Percentiles rank a stretch among this genome's conserved stretches.
Conservation (phyloP, 75 land plant genomes). For the Larix kaempferi region DNA sequence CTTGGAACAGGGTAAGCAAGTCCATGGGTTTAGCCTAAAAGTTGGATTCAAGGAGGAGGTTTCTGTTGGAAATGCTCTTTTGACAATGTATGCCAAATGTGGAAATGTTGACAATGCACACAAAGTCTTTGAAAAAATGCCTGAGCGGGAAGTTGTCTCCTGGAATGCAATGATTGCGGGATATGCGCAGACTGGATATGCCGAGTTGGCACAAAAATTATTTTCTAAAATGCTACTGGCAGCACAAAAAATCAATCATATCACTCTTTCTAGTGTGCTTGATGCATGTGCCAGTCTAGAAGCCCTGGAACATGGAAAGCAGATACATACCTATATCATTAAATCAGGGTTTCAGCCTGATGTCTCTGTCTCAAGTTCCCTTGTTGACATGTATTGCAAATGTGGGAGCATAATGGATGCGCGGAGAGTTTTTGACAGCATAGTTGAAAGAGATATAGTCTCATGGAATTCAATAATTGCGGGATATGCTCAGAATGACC, state of each 20-base stretch:
- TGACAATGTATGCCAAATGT: constrained; percentile 43
- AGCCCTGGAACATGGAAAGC: constrained; percentile 17
- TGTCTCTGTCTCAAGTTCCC: constrained; percentile 1
- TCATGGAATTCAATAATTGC: constrained; percentile 39
- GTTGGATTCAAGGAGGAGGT: neutral
- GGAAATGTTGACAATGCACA: constrained; percentile 34
- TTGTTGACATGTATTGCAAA: constrained; percentile 28
- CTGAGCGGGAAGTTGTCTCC: constrained; percentile 22
- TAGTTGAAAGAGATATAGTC: constrained; percentile 10
- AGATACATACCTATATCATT: constrained; percentile 29
- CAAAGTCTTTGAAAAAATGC: constrained; percentile 25
- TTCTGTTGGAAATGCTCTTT: constrained; percentile 24
- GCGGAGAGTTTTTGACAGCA: constrained; percentile 9
- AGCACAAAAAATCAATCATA: constrained; percentile 10
- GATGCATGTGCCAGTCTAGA: constrained; percentile 32
- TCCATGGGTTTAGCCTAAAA: constrained; percentile 7
- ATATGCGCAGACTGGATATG: constrained; percentile 22
- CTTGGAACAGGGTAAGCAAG: constrained; percentile 26
- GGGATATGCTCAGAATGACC: constrained; percentile 24
- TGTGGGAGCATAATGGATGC: constrained; percentile 12
- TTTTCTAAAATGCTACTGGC: neutral
- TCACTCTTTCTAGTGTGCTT: constrained; percentile 29
- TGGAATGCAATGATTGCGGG: constrained; percentile 36
- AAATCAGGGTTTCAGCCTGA: constrained; percentile 12
- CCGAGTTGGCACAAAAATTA: constrained; percentile 20